Evolutionary conservation across 2,329 filamentous ascomycete species (phyloP).

Genomic region (Aspergillus awamori): DNA sequence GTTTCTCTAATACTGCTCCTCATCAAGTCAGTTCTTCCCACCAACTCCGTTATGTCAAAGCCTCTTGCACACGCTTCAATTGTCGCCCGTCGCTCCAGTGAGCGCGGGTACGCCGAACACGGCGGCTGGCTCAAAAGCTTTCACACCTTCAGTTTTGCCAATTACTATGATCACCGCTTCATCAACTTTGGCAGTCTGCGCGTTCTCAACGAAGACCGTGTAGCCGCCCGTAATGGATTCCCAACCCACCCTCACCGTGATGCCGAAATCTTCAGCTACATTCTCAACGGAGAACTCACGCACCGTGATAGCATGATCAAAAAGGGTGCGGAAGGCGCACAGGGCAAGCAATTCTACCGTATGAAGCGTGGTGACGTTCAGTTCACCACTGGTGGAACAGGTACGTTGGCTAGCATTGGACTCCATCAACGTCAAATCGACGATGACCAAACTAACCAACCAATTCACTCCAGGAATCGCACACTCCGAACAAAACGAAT

Average conservation of each 20-base stretch:
- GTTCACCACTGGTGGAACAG: slow-evolving; percentile 84
- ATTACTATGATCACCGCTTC: slow-evolving; percentile 68
- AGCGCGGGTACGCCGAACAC: slow-evolving; percentile 76
- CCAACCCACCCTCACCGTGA: slow-evolving; percentile 83
- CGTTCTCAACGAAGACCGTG: slow-evolving; percentile 87
- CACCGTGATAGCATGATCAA: slow-evolving; percentile 84
- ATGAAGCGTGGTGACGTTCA: slow-evolving; percentile 83
- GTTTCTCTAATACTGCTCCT: neutral
- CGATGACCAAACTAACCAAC: neutral
- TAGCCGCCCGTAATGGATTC: slow-evolving; percentile 73
- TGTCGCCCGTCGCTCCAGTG: slow-evolving; percentile 70
- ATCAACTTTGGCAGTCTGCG: slow-evolving; percentile 74
- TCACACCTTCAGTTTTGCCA: slow-evolving; percentile 83
- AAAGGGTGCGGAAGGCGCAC: slow-evolving; percentile 64
- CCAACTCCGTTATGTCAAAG: slow-evolving; percentile 58
- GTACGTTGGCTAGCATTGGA: slow-evolving; percentile 39
- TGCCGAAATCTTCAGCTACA: slow-evolving; percentile 88
- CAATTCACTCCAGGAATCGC: slow-evolving; percentile 60
- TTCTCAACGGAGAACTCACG: slow-evolving; percentile 81
- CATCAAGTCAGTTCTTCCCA: neutral
- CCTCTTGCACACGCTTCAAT: slow-evolving; percentile 70
- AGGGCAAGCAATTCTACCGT: slow-evolving; percentile 65
- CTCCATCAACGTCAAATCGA: neutral
- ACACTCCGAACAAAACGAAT: slow-evolving; percentile 82
- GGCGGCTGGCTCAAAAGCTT: slow-evolving; percentile 87